phyloP scores from a whole-genome alignment of 1,284 basidiomycete genomes.

The Acaromyces ingoldii region DNA sequence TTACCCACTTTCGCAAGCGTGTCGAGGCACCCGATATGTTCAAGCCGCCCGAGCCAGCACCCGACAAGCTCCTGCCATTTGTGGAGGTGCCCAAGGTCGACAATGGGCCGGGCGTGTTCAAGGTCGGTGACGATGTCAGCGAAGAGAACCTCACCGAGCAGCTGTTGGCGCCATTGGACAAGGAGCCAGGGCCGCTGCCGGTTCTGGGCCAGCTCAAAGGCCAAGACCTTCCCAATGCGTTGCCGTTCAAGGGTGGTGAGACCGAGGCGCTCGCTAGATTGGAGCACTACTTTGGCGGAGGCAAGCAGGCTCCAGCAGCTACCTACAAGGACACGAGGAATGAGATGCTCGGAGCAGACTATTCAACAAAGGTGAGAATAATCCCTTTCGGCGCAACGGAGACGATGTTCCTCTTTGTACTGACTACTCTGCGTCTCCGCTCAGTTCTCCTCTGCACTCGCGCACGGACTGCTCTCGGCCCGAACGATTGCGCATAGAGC shows the following conservation, averaged over 20 bases:
- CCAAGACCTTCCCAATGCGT: no score
- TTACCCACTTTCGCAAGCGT: conserved; percentile 41
- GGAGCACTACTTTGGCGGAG: conserved; percentile 29
- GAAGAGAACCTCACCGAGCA: background rate
- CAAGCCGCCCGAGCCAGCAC: conserved; percentile 19
- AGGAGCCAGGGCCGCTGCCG: conserved; percentile 18
- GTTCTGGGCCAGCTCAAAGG: background rate
- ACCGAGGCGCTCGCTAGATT: conserved; percentile 30
- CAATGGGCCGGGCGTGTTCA: conserved; percentile 18
- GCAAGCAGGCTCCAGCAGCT: conserved; percentile 14
- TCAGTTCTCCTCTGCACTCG: conserved; percentile 31
- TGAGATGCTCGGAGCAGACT: conserved; percentile 32
- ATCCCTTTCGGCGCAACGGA: background rate
- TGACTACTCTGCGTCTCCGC: background rate
- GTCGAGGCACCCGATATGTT: conserved; percentile 34
- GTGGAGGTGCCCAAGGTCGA: conserved; percentile 10
- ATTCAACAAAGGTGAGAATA: conserved; percentile 23
- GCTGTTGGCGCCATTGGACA: conserved; percentile 26
- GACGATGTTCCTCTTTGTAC: background rate
- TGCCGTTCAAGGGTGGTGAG: conserved; percentile 40
- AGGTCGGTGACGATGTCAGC: conserved; percentile 4
- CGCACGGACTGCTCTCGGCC: conserved; percentile 35
- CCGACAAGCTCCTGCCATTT: conserved; percentile 28
- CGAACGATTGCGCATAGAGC: conserved; percentile 30
- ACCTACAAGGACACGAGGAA: conserved; percentile 41